A percentile compares a stretch with the other conserved stretches of the same genome.
phyloP scores from a whole-genome alignment of 2,329 filamentous ascomycete species.

The Stemphylium lycopersici region DNA sequence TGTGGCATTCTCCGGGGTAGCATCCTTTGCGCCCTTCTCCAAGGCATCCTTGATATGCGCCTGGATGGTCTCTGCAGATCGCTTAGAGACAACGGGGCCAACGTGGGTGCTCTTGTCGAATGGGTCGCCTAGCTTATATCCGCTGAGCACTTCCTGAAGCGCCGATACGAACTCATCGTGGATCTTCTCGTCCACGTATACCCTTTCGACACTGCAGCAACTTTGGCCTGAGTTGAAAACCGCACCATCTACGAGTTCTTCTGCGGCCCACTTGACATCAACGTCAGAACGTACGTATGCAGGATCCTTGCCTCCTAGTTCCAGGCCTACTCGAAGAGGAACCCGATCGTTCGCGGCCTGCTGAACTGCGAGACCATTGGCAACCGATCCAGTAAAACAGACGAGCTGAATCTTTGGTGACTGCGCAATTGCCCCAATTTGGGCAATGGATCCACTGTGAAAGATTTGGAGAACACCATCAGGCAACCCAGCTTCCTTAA shows the following conservation, averaged over 20 bases:
- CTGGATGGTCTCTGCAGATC: conserved; percentile 76
- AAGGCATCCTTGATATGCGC: conserved; percentile 83
- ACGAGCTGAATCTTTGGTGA: conserved; percentile 79
- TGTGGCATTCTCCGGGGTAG: conserved; percentile 79
- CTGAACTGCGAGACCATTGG: conserved; percentile 84
- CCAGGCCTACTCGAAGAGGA: conserved; percentile 79
- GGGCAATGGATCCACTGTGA: conserved; percentile 79
- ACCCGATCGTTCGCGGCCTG: conserved; percentile 82
- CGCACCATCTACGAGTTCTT: conserved; percentile 93
- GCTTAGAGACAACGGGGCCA: conserved; percentile 85
- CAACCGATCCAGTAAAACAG: conserved; percentile 93
- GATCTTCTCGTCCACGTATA: conserved; percentile 87
- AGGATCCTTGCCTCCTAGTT: conserved; percentile 93
- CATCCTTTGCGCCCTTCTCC: conserved; percentile 80
- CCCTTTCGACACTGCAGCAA: conserved; percentile 89
- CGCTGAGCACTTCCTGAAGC: conserved; percentile 75
- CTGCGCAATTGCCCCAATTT: conserved; percentile 79
- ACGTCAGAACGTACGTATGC: conserved; percentile 88
- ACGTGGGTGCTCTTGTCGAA: conserved; percentile 78
- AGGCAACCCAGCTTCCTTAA: conserved; percentile 80
- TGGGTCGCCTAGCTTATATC: conserved; percentile 89
- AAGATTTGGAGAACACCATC: conserved; percentile 88
- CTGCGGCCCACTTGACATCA: conserved; percentile 87
- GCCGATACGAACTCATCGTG: conserved; percentile 83
- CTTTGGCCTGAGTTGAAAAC: conserved; percentile 99